A percentile compares a stretch with the other conserved stretches of the same genome.
Conservation (phyloP, 1,284 basidiomycete genomes). For the Testicularia cyperi region DNA sequence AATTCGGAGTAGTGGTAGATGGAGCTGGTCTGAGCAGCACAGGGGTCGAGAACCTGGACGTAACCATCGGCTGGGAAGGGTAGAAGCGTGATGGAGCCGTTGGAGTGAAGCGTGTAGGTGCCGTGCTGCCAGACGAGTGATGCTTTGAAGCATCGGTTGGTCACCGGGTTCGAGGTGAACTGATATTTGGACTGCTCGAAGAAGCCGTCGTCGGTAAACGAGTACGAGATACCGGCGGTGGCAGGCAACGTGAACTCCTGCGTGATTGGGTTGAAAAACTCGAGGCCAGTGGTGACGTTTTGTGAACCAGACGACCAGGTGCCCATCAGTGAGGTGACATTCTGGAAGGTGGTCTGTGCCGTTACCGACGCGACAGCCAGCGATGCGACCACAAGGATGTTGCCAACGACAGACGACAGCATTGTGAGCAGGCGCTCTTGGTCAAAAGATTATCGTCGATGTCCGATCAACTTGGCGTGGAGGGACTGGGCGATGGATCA, state of each 20-base stretch:
- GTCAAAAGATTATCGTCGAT: too few relatives aligned
- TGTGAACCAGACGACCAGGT: slow-evolving; percentile 56
- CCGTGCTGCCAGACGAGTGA: slow-evolving; percentile 58
- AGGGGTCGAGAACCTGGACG: slow-evolving; percentile 49
- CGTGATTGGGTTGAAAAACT: slow-evolving; percentile 56
- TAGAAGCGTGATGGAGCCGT: slow-evolving; percentile 41
- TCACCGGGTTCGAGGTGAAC: slow-evolving; percentile 44
- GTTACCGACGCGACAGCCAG: neutral
- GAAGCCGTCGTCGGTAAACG: slow-evolving; percentile 53
- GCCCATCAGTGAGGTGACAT: slow-evolving; percentile 39
- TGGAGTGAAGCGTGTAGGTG: slow-evolving; percentile 48
- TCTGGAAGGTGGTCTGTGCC: slow-evolving; percentile 17
- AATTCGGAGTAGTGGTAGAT: slow-evolving; percentile 47
- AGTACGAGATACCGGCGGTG: slow-evolving; percentile 52
- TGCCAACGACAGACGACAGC: too few relatives aligned
- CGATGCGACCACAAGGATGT: slow-evolving; percentile 3
- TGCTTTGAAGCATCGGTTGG: slow-evolving; percentile 53
- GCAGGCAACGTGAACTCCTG: slow-evolving; percentile 49
- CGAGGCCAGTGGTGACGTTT: slow-evolving; percentile 49
- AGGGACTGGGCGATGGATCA: too few relatives aligned
- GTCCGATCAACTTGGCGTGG: too few relatives aligned
- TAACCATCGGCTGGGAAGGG: slow-evolving; percentile 52
- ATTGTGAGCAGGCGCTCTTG: too few relatives aligned
- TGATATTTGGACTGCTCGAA: slow-evolving; percentile 50
- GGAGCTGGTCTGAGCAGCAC: slow-evolving; percentile 37